Base-by-base conservation (phyloP, 1,284 basidiomycete species). In the Bondarzewia mesenterica region DNA sequence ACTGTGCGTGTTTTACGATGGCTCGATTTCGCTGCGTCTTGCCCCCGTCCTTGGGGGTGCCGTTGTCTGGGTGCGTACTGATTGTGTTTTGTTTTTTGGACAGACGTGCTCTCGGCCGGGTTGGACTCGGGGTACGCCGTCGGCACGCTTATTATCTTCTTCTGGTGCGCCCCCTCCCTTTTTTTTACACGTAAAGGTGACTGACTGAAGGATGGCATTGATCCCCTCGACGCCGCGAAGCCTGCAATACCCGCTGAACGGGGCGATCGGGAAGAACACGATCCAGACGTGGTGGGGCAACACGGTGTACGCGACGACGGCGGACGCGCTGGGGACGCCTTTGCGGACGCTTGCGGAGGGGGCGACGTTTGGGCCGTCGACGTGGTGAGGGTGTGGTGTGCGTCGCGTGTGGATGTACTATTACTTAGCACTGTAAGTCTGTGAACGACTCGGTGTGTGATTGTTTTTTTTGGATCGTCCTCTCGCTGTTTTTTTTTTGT, bases 251-350 rank as follows among this genome's bases (percentile, higher is more conserved):
- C 46, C 46, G 25, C 16, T 16, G 36, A 41, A 37, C 14, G 44
- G 44, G 12, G 23, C 21, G 14, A 46, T 46, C 10, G 44, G 44
- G 14, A n/a, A 14, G 7, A 10, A 20, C 23, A 43, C 42, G 15
- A 43, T 43, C 18, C 42, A 43, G 25, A 27, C n/a, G 29, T 74
- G 78, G 86, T 88, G 85, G 85, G 85, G 85, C 7, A 89, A 89
- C 65, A 72, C 63, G 49, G 77, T 75, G 14, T 82, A 77, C 73
- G 59, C 67, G 50, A 74, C 78, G 32, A 85, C 80, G 7, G 78
- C 77, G 10, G 82, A 85, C 60, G 75, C 74, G 2, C 62, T 73
- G 38, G 82, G 81, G 44, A 68, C 71, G 23, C 77, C 85, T 0
- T 63, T 82, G 44, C 64, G 63, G 44, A 54, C 64, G 3, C 51